These are phyloP conservation scores for Coriaria nepalensis DNA, from an alignment of 306 rosid species.

Conservation along the genomic window DNA sequence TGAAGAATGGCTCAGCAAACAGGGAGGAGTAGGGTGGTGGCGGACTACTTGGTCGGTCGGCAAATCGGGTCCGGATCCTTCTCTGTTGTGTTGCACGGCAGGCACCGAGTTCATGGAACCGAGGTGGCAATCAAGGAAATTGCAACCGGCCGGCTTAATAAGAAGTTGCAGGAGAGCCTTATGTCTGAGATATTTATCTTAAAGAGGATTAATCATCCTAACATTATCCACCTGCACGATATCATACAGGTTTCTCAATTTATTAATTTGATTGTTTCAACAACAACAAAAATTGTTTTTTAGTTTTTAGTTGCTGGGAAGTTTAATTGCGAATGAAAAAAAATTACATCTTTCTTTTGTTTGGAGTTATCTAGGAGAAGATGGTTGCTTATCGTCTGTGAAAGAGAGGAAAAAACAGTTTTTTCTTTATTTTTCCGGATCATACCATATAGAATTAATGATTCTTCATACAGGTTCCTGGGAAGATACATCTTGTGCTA, in stretches of 20 bases:
- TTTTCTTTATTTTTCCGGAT: too few species aligned
- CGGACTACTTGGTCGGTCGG: constrained; percentile 63
- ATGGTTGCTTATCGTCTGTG: too few species aligned
- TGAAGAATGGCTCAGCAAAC: constrained; percentile 49
- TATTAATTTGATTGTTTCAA: background rate
- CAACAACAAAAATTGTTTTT: background rate
- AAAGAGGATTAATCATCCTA: constrained; percentile 73
- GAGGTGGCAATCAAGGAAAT: constrained; percentile 98
- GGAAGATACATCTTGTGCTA: constrained; percentile 86
- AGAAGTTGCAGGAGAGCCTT: constrained; percentile 82
- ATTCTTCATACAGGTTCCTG: constrained; percentile 52
- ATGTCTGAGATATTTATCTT: constrained; percentile 86
- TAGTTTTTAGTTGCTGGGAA: too few species aligned
- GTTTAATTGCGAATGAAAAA: too few species aligned
- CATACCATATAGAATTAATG: too few species aligned
- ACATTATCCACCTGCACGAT: constrained; percentile 78
- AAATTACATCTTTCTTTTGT: too few species aligned
- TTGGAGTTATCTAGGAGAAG: too few species aligned
- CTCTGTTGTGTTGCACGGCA: constrained; percentile 91
- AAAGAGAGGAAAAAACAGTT: too few species aligned
- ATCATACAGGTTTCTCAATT: constrained; percentile 50
- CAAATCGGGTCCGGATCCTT: constrained; percentile 95
- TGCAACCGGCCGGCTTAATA: constrained; percentile 56
- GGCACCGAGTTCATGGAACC: constrained; percentile 79
- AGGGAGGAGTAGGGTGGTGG: constrained; percentile 53